Base-by-base conservation (phyloP, 2,329 filamentous ascomycete genomes). In the Botrytis elliptica region DNA sequence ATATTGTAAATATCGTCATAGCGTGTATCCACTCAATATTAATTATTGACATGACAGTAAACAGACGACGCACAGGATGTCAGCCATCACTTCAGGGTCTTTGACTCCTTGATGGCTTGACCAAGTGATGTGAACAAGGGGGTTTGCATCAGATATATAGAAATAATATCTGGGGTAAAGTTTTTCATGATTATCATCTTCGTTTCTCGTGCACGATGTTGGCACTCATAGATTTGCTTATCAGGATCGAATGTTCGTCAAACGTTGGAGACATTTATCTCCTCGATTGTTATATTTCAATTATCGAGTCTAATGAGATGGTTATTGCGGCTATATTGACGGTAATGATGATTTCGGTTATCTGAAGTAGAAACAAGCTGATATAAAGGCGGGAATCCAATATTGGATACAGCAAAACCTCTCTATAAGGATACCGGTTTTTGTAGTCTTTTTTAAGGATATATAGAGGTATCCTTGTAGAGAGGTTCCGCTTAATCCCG, bases 1-100 rank as follows among this genome's bases (percentile, higher is more conserved):
- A 49, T 52, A 66, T 49, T 33, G 38, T 29, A 57, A 33, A 69
- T 69, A 57, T 69, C 66, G 55, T 62, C 68, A 70, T 62, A 49
- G 55, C 40, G 68, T 62, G 42, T 44, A n/a, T 29, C 69, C 40
- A 63, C 22, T 42, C 22, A 52, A 49, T 63, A 52, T 49, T n/a
- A 9, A 71, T 62, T 57, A 57, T 57, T 63, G 57, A 70, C 68
- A 40, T 57, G 52, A 57, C 52, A 52, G 57, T 55, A 67, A 67
- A 40, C 65, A 36, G 33, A 42, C 46, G 46, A 55, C 46, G 49
- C 38, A 64, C 38, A 71, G 33, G 42, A 44, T 52, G 25, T 18
- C 40, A 70, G 60, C 42, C 9, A 36, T 46, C 33, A 29, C n/a
- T 40, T 18, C 12, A 46, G 22, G 66, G 33, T 29, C 65, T 16